Percentiles rank a stretch among this genome's conserved stretches.
These are phyloP conservation scores for Arachnopeziza araneosa DNA, from an alignment of 2,329 filamentous ascomycete genomes.

Conservation along the genomic window DNA sequence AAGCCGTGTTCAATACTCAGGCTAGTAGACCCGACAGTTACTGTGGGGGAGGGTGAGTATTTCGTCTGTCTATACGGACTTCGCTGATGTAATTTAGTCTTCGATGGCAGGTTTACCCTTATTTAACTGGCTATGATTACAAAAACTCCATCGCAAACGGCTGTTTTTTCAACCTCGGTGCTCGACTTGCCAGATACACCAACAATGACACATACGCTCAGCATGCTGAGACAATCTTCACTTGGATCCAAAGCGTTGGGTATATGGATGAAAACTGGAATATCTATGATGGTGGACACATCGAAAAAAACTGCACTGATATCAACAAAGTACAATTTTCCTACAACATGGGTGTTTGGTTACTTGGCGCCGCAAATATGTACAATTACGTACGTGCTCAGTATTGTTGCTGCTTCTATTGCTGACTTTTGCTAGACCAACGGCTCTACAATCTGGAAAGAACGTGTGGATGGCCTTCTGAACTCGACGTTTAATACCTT, in stretches of 20 bases:
- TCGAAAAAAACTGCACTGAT: conserved; percentile 41
- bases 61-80: neutral
- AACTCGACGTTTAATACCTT: conserved; percentile 31
- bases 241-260: conserved; percentile 52
- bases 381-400: conserved; percentile 41
- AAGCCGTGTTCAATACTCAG: conserved; percentile 78
- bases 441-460: conserved; percentile 34
- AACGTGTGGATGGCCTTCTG: conserved; percentile 31
- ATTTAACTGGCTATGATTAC: conserved; percentile 53
- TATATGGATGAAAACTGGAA: conserved; percentile 53
- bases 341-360: conserved; percentile 63
- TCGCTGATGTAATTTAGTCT: conserved; percentile 35
- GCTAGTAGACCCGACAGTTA: conserved; percentile 62
- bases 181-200: conserved; percentile 72
- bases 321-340: conserved; percentile 59
- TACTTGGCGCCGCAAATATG: conserved; percentile 46
- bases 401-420: conserved; percentile 45
- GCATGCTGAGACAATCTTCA: conserved; percentile 67
- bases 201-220: conserved; percentile 71
- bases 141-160: conserved; percentile 66
- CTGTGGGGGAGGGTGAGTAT: conserved; percentile 58
- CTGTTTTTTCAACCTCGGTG: conserved; percentile 63
- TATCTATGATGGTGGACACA: conserved; percentile 52
- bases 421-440: conserved; percentile 25
- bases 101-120: conserved; percentile 80